Conservation (phyloP, 306 rosid species). For the Lablab purpureus region DNA sequence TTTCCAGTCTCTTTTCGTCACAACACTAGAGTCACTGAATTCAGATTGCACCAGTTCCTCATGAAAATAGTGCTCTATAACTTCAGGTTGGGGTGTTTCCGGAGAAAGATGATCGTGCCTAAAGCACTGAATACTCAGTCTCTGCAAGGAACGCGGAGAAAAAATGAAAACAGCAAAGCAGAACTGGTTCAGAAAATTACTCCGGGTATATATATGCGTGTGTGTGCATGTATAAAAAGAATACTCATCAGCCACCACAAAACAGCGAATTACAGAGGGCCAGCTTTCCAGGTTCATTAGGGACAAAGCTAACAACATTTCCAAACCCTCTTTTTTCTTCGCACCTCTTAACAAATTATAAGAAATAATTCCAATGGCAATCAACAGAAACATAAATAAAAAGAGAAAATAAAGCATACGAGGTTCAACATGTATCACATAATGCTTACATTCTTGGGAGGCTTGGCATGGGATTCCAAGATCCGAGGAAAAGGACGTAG, state of each 20-base stretch:
- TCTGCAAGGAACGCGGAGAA: conserved; percentile 58
- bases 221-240: not conserved
- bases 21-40: conserved; percentile 48
- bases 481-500: conserved; percentile 65
- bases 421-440: not conserved
- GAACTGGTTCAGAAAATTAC: not conserved
- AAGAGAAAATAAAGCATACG: not conserved
- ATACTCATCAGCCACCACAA: not conserved
- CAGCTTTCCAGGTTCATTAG: not conserved
- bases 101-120: conserved; percentile 70
- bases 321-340: not conserved
- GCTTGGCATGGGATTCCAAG: conserved; percentile 59
- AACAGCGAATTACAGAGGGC: not conserved
- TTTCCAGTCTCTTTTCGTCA: conserved; percentile 55
- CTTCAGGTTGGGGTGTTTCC: conserved; percentile 65
- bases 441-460: conserved; percentile 54
- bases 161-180: conserved; percentile 11
- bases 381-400: not conserved
- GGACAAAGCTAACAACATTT: conserved; percentile 1
- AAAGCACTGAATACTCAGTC: conserved; percentile 76
- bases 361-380: not conserved
- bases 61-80: conserved; percentile 52
- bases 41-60: conserved; percentile 66
- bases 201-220: not conserved
- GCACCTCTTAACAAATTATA: not conserved